Percentiles rank a stretch among this genome's conserved stretches.
phyloP scores from a whole-genome alignment of 352 stramenopile genomes.

The Thraustotheca clavata region DNA sequence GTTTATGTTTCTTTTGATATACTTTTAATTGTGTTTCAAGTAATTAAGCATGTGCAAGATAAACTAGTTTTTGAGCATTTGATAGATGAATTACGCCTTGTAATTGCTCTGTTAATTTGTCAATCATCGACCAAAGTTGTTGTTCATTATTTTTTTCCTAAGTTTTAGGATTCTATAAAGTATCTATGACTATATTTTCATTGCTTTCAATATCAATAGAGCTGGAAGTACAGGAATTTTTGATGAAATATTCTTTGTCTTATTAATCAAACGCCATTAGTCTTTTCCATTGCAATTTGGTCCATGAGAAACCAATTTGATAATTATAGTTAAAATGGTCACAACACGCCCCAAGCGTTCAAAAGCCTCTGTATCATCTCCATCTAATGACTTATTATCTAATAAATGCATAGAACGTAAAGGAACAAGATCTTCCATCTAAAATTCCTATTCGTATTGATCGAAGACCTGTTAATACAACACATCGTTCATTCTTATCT shows the following conservation, averaged over 20 bases:
- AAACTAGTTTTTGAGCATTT: background rate
- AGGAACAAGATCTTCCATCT: background rate
- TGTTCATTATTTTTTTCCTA: background rate
- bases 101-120: background rate
- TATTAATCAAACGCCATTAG: background rate
- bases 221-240: background rate
- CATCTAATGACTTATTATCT: background rate
- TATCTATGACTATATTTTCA: too few species aligned
- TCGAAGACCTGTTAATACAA: background rate
- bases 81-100: background rate
- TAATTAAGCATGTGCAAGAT: background rate
- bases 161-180: background rate
- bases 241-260: background rate
- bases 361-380: background rate
- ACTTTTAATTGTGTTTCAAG: background rate
- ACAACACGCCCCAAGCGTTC: background rate
- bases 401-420: background rate
- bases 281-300: too few species aligned
- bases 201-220: background rate
- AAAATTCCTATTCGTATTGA: constrained; percentile 1
- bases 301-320: too few species aligned
- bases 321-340: too few species aligned
- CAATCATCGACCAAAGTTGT: background rate
- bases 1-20: background rate
- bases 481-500: background rate